Percentiles rank a stretch among this genome's conserved stretches.
Conservation (phyloP, 2,329 filamentous ascomycete species). For the Penicillium sclerotiorum region DNA sequence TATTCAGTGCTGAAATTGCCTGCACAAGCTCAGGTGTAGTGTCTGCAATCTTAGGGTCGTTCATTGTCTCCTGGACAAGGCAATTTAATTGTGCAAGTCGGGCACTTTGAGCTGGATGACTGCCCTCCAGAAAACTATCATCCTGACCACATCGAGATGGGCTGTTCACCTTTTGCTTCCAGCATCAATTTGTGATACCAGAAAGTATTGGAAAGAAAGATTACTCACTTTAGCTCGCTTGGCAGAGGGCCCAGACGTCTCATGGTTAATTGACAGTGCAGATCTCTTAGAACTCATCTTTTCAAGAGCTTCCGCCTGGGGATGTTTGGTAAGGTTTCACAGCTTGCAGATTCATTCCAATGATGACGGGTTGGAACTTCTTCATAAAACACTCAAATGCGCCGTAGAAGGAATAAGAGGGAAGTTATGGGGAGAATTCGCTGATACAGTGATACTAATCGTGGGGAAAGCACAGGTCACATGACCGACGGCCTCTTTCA, state of each 20-base stretch:
- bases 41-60: slow-evolving; percentile 15
- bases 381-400: too few species aligned
- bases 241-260: background rate
- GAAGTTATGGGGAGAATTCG: background rate
- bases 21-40: slow-evolving; percentile 21
- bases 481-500: slow-evolving; percentile 1
- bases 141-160: background rate
- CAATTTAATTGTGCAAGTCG: slow-evolving; percentile 22
- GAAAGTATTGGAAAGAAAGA: background rate
- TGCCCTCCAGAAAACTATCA: background rate
- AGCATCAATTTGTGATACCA: too few species aligned
- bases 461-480: background rate
- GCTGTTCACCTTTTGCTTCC: background rate
- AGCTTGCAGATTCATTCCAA: too few species aligned
- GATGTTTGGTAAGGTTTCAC: too few species aligned
- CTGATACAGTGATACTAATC: too few species aligned
- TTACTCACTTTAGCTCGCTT: slow-evolving; percentile 25
- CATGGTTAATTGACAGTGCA: background rate
- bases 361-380: too few species aligned
- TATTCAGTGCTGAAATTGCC: slow-evolving; percentile 24
- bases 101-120: slow-evolving; percentile 1
- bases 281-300: slow-evolving; percentile 33
- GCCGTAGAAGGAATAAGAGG: background rate
- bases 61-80: slow-evolving; percentile 26
- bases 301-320: background rate